Conservation (phyloP, 2,329 filamentous ascomycete species). For the Penicillium crustosum region DNA sequence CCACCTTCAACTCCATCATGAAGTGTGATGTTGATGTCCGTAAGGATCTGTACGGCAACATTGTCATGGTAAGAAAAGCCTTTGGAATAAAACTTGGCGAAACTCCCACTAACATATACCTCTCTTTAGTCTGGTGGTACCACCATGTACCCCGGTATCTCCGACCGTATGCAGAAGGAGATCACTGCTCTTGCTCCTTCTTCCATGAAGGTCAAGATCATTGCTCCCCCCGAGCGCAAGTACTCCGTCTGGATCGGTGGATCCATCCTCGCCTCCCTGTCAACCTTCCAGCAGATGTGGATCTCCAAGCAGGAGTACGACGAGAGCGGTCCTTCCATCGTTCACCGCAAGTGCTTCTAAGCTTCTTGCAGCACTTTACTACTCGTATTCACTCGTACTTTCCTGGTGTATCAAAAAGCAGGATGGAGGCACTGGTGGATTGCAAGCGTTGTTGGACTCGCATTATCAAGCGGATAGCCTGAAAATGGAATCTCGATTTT, state of each 20-base stretch:
- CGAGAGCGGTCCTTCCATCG: slow-evolving; percentile 98
- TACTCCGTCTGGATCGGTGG: slow-evolving; percentile 99
- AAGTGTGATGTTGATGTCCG: slow-evolving; percentile 99
- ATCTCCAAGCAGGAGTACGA: slow-evolving; percentile 99
- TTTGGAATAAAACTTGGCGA: background rate
- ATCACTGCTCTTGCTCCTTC: slow-evolving; percentile 98
- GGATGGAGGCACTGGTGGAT: slow-evolving; percentile 40
- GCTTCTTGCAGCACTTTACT: slow-evolving; percentile 38
- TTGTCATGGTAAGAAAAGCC: slow-evolving; percentile 85
- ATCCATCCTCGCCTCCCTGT: slow-evolving; percentile 98
- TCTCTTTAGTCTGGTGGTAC: slow-evolving; percentile 89
- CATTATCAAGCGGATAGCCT: slow-evolving; percentile 43
- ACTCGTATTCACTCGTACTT: slow-evolving; percentile 42
- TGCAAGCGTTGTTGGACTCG: slow-evolving; percentile 40
- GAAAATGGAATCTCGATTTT: slow-evolving; percentile 43
- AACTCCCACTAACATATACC: background rate
- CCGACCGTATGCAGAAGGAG: slow-evolving; percentile 99
- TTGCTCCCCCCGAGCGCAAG: slow-evolving; percentile 99
- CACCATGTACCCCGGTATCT: slow-evolving; percentile 99
- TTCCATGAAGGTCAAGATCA: slow-evolving; percentile 99
- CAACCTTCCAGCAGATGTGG: slow-evolving; percentile 99
- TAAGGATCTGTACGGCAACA: slow-evolving; percentile 99
- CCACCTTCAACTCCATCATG: slow-evolving; percentile 99
- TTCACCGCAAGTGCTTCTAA: slow-evolving; percentile 99
- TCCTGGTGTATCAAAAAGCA: slow-evolving; percentile 45